Percentiles rank a stretch among this genome's conserved stretches.
Conservation (phyloP, 306 rosid species). For the Hippophae tibetana region DNA sequence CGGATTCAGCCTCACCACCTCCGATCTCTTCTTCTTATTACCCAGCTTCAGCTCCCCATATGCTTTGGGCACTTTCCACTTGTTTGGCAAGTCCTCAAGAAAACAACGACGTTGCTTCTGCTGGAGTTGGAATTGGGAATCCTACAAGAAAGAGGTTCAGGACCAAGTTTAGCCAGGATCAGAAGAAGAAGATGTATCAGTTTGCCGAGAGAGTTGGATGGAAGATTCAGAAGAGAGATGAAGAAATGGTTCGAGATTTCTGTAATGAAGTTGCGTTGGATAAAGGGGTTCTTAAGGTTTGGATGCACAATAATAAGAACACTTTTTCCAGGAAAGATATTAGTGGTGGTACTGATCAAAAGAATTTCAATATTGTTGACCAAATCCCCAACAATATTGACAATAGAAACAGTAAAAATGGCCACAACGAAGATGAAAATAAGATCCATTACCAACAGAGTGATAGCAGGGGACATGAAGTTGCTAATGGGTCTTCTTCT, state of each 20-base stretch:
- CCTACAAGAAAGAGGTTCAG: slow-evolving; percentile 56
- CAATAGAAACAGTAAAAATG: no score
- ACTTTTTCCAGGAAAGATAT: slow-evolving; percentile 39
- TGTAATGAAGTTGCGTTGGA: slow-evolving; percentile 64
- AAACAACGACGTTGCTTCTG: slow-evolving; percentile 26
- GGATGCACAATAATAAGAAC: slow-evolving; percentile 98
- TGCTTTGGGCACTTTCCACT: slow-evolving; percentile 75
- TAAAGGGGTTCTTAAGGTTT: slow-evolving; percentile 69
- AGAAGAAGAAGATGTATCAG: slow-evolving; percentile 76
- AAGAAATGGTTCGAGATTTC: slow-evolving; percentile 46
- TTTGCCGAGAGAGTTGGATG: slow-evolving; percentile 77
- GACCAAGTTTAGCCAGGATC: slow-evolving; percentile 67
- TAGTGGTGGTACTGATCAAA: not conserved
- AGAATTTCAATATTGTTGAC: slow-evolving; percentile 6
- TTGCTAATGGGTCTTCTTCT: slow-evolving; percentile 82
- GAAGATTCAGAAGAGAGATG: slow-evolving; percentile 96
- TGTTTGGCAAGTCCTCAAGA: slow-evolving; percentile 27
- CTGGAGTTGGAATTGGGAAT: slow-evolving; percentile 1
- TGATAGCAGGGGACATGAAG: slow-evolving; percentile 23
- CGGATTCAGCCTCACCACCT: slow-evolving; percentile 77
- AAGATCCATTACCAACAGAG: slow-evolving; percentile 8
- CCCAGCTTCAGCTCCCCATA: slow-evolving; percentile 79
- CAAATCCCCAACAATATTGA: slow-evolving; percentile 15
- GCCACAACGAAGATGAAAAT: not conserved
- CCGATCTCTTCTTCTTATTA: slow-evolving; percentile 94